Base-by-base conservation (phyloP, 495 filamentous ascomycete species). In the Penicillium atrosanguineum region DNA sequence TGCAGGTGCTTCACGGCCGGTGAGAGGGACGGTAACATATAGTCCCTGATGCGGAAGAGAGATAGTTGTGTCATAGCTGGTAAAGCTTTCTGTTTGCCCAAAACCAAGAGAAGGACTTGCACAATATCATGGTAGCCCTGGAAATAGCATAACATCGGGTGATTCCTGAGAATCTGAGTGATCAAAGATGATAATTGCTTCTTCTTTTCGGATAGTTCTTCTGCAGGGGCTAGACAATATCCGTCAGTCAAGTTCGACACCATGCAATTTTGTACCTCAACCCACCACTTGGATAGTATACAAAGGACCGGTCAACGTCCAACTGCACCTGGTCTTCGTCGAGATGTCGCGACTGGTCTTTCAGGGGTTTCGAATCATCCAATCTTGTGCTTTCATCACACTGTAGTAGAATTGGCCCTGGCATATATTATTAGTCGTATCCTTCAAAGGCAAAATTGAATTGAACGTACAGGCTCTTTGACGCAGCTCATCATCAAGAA, bases 41-140 rank as follows among this genome's bases (percentile, higher is more conserved):
- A 98, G 71, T 98, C 94, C 45, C 94, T 84, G 64, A 97, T 96
- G 44, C 89, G 86, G 18, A 97, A 79, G 19, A 91, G 81, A 3
- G 92, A 96, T 48, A 98, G 83, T 19, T 85, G 87, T 29, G 87
- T 76, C 14, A 95, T 84, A 26, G 87, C 84, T 3, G 71, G 60
- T 25, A 75, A 63, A 4, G 78, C 69, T n/a, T 73, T 52, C 6
- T 82, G 77, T 31, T 74, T 67, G 18, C 85, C 87, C 3, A 97
- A 75, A 7, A 95, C 90, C 15, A 98, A 80, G 5, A 97, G 81
- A 43, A 98, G 77, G n/a, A 98, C 94, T 67, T 97, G 95, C 56
- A 88, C 93, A 62, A 98, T 97, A 71, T 98, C 94, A 66, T 98
- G 94, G 70, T 95, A 98, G 55, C 94, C 94, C 77, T 98, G 94